These are phyloP conservation scores for Clarireedia monteithiana DNA, from an alignment of 2,329 filamentous ascomycete genomes.

Conservation along the genomic window DNA sequence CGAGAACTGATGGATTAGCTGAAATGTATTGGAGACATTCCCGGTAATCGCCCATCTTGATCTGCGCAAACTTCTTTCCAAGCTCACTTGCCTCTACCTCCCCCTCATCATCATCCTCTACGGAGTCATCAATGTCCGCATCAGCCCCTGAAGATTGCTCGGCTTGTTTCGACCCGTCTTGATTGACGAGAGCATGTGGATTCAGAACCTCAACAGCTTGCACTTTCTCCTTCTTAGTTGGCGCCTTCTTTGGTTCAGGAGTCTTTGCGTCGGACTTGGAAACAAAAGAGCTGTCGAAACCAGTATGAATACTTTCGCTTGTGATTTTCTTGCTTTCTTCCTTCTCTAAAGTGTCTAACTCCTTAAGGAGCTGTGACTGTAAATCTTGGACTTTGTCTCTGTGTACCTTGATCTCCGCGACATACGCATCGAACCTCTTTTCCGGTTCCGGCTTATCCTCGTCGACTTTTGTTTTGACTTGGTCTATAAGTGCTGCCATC, in stretches of 20 bases:
- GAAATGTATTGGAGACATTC: conserved; percentile 68
- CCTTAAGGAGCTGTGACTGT: conserved; percentile 65
- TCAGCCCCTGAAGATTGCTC: conserved; percentile 49
- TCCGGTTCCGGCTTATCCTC: conserved; percentile 60
- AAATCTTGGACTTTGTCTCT: conserved; percentile 68
- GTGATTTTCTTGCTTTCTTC: conserved; percentile 88
- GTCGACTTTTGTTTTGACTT: conserved; percentile 71
- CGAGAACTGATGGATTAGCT: conserved; percentile 69
- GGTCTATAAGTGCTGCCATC: conserved; percentile 93
- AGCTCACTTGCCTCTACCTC: conserved; percentile 68
- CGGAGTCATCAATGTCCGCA: conserved; percentile 51
- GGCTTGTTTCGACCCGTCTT: conserved; percentile 33
- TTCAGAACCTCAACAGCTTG: conserved; percentile 68
- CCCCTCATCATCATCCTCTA: conserved; percentile 52
- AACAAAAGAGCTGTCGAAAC: conserved; percentile 83
- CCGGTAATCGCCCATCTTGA: conserved; percentile 67
- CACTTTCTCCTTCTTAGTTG: conserved; percentile 38
- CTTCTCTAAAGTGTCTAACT: conserved; percentile 74
- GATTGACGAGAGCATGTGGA: conserved; percentile 41
- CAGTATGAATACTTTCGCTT: conserved; percentile 79
- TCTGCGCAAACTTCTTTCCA: conserved; percentile 74
- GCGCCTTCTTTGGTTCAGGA: conserved; percentile 20
- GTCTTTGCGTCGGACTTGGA: conserved; percentile 44
- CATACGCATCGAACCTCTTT: conserved; percentile 65
- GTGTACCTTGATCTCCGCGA: conserved; percentile 71